Percentiles rank a stretch among this genome's conserved stretches.
Evolutionary conservation across 2,329 filamentous ascomycete species (phyloP).

Genomic region (Metarhizium brunneum): DNA sequence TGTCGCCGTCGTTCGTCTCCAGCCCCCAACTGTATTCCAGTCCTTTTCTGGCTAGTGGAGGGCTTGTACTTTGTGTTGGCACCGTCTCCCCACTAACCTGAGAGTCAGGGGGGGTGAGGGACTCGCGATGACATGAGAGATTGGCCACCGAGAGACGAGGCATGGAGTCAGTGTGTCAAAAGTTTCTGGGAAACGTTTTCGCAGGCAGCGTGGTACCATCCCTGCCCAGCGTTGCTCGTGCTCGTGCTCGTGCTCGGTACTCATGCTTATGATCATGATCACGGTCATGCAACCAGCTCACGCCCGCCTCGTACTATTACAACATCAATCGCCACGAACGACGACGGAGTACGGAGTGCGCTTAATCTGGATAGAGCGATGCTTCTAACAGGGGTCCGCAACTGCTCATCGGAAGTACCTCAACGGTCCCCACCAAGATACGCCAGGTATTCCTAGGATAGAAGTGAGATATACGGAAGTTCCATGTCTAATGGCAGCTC

Average conservation of each 20-base stretch:
- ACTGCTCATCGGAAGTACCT: conserved; percentile 11
- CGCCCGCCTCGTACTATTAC: neutral
- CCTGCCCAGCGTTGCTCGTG: conserved; percentile 6
- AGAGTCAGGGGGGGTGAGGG: conserved; percentile 4
- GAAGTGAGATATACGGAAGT: conserved; percentile 9
- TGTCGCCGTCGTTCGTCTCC: conserved; percentile 1
- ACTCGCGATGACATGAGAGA: conserved; percentile 4
- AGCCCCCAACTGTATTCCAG: conserved; percentile 1
- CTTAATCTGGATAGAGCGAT: conserved; percentile 7
- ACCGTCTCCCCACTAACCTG: conserved; percentile 3
- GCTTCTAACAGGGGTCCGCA: conserved; percentile 7
- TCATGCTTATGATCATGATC: neutral
- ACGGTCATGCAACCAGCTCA: conserved; percentile 9
- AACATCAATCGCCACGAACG: conserved; percentile 10
- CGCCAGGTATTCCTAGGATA: conserved; percentile 8
- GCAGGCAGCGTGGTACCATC: conserved; percentile 7
- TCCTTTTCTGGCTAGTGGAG: conserved; percentile 3
- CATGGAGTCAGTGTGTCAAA: conserved; percentile 7
- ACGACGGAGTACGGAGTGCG: conserved; percentile 3
- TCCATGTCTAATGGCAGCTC: conserved; percentile 4
- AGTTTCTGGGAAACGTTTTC: conserved; percentile 6
- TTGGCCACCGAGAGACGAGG: conserved; percentile 3
- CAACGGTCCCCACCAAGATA: conserved; percentile 8
- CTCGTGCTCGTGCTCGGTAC: neutral
- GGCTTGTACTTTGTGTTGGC: conserved; percentile 1